Conservation (phyloP, 2,329 filamentous ascomycete species). For the Cladosporium sp. region DNA sequence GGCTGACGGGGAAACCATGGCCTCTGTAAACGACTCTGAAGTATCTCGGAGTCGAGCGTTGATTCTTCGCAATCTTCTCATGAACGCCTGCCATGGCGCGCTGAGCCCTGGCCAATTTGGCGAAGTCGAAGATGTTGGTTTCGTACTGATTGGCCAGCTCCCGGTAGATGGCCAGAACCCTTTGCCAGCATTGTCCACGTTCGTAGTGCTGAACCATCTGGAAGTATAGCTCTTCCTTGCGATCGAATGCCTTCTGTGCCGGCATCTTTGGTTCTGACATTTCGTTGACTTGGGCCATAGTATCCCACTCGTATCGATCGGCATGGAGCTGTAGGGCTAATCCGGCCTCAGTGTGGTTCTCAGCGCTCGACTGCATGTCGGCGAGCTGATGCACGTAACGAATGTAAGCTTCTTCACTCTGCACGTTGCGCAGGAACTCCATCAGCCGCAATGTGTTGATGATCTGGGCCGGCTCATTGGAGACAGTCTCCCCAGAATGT, state of each 20-base stretch:
- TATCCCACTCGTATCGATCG: constrained; percentile 89
- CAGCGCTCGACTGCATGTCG: constrained; percentile 65
- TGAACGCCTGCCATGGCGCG: constrained; percentile 89
- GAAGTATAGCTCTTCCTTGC: constrained; percentile 88
- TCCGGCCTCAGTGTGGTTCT: constrained; percentile 82
- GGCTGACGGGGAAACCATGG: constrained; percentile 72
- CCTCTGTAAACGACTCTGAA: constrained; percentile 89
- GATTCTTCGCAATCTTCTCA: constrained; percentile 78
- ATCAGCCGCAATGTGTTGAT: constrained; percentile 87
- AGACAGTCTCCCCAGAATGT: constrained; percentile 65
- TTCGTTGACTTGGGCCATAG: constrained; percentile 59
- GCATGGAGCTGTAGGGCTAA: constrained; percentile 85
- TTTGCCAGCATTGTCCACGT: constrained; percentile 89
- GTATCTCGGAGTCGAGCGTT: constrained; percentile 74
- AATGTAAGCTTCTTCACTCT: constrained; percentile 94
- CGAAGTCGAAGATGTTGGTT: constrained; percentile 81
- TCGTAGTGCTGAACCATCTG: constrained; percentile 94
- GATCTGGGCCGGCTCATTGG: constrained; percentile 67
- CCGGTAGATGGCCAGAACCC: constrained; percentile 79
- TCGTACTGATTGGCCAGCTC: constrained; percentile 92
- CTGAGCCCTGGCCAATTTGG: constrained; percentile 83
- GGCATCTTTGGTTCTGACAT: constrained; percentile 72
- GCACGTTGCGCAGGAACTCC: constrained; percentile 95
- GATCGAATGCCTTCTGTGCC: constrained; percentile 80
- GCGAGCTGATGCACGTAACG: constrained; percentile 92